Base-by-base conservation (phyloP, 495 filamentous ascomycete genomes). In the Ascodesmis nigricans region DNA sequence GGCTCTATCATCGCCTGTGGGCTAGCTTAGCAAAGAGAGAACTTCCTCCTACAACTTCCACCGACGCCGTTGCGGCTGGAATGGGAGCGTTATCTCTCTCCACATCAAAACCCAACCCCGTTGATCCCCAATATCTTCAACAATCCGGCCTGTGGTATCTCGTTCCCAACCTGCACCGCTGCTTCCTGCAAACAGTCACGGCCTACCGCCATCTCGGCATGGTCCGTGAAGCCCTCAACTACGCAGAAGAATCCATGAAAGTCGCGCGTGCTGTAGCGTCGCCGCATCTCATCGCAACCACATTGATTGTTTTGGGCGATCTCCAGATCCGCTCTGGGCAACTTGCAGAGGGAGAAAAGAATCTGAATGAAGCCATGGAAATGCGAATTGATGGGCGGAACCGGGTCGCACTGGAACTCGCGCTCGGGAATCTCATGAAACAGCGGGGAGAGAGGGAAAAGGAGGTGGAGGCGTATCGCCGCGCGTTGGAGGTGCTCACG, bases 201-300 rank as follows among this genome's bases (percentile, higher is more conserved):
- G 54, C 90, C 10, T 91, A 77, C 38, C 68, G 78, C 3, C 71
- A 83, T 35, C 65, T 82, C 45, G 84, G 90, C 29, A 64, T 92
- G 52, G 77, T 81, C 43, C 72, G 75, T 32, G 90, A 95, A 50
- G 76, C 83, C 4, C 58, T 84, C n/a, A 87, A 81, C 53, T 91
- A 91, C 45, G 66, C 73, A 4, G 74, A 92, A 41, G 73, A 91
- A 47, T 79, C 79, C 1, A 58, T 76, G 32, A 79, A 77, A 50
- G 68, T 91, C 39, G 80, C 77, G 31, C 61, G 66, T 27, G 67
- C 71, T 8, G 65, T 73, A 5, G 58, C 65, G 22, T 71, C 79
- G 2, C 62, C 66, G 42, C 57, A 65, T 11, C 66, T 73, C 24
- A 43, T 63, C 6, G 58, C 64, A 3, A 53, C 65, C 19, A 63